Conservation (phyloP, 2,329 filamentous ascomycete genomes). For the Claviceps africana region DNA sequence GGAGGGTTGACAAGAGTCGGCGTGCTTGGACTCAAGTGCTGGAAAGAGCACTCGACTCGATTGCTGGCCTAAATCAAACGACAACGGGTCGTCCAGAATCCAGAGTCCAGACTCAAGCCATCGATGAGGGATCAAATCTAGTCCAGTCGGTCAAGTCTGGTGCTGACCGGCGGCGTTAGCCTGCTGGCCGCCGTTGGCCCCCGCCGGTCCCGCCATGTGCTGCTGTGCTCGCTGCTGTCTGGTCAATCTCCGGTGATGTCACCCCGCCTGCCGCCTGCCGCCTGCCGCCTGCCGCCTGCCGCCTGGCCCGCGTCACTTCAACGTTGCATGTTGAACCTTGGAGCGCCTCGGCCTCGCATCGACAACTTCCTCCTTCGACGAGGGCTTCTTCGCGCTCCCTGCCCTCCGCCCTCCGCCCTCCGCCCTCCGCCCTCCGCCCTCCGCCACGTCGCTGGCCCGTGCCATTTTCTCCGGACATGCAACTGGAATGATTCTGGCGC, state of each 20-base stretch:
- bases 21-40: not conserved
- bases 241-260: not conserved
- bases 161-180: not conserved
- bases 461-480: not conserved
- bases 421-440: too few relatives aligned
- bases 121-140: too few relatives aligned
- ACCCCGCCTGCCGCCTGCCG: too few relatives aligned
- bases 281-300: too few relatives aligned
- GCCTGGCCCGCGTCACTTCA: too few relatives aligned
- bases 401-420: not conserved
- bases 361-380: not conserved
- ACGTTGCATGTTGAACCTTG: not conserved
- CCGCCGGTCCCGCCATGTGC: not conserved
- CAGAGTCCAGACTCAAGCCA: too few relatives aligned
- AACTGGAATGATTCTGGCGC: constrained; percentile 1
- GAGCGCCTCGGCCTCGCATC: not conserved
- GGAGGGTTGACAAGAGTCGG: not conserved
- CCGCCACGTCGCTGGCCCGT: not conserved
- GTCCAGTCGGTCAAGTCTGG: too few relatives aligned
- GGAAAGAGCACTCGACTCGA: not conserved
- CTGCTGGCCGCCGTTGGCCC: too few relatives aligned
- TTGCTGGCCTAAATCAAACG: not conserved
- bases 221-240: not conserved
- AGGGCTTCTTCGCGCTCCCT: not conserved
- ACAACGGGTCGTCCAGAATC: too few relatives aligned